Percentiles rank a stretch among this genome's conserved stretches.
Conservation (phyloP, 768 basidiomycete species). For the Kwoniella heveanensis region DNA sequence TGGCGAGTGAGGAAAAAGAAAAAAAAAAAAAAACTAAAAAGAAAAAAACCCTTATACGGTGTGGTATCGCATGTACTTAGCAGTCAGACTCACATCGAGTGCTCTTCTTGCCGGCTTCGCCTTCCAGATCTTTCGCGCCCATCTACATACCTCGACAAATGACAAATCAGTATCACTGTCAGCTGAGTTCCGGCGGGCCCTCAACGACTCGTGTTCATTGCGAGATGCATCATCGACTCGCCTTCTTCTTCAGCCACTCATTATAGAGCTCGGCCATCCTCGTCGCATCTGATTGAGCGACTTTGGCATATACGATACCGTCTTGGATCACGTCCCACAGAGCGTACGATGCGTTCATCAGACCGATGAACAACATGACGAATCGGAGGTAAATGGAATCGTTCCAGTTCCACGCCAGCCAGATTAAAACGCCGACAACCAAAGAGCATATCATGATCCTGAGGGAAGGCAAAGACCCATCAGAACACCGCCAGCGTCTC, state of each 20-base stretch:
- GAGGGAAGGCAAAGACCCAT: background rate
- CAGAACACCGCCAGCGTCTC: no score
- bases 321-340: conserved; percentile 43
- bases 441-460: conserved; percentile 20
- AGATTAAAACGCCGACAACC: conserved; percentile 15
- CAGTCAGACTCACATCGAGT: conserved; percentile 8
- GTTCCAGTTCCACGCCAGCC: conserved; percentile 27
- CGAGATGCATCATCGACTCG: no score
- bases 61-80: background rate
- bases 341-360: conserved; percentile 40
- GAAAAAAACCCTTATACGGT: no score
- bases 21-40: no score
- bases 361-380: conserved; percentile 43
- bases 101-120: background rate
- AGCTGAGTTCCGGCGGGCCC: no score
- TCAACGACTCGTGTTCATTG: no score
- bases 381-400: conserved; percentile 47
- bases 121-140: background rate
- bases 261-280: conserved; percentile 29
- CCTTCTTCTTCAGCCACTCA: conserved; percentile 1
- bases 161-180: no score
- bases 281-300: conserved; percentile 29
- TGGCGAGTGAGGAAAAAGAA: no score
- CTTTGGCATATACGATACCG: conserved; percentile 28
- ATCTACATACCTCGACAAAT: no score